phyloP scores from a whole-genome alignment of 495 filamentous ascomycete genomes.

The Amniculicola lignicola region DNA sequence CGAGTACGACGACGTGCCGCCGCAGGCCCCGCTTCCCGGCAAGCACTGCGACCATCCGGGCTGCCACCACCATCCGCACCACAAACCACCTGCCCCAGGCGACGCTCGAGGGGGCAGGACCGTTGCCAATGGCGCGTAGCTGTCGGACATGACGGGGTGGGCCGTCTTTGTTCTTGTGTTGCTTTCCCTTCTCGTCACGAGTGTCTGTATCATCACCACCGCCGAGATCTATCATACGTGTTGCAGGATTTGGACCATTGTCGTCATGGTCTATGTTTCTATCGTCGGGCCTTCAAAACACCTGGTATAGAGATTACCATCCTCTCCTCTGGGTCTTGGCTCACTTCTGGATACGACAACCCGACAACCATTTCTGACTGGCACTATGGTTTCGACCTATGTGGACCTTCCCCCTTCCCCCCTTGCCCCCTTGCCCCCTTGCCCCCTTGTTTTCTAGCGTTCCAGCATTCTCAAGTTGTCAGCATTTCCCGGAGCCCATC shows the following conservation, averaged over 20 bases:
- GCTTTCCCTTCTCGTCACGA: constrained; percentile 14
- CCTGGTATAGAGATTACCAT: no score
- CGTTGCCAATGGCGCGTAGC: constrained; percentile 27
- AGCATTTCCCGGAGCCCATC: no score
- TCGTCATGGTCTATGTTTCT: background rate
- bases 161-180: constrained; percentile 33
- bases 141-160: constrained; percentile 34
- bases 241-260: no score
- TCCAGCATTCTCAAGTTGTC: no score
- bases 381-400: no score
- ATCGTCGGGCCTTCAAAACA: no score
- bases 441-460: no score
- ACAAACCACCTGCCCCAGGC: constrained; percentile 4
- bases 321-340: no score
- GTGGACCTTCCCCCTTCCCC: no score
- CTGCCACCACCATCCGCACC: constrained; percentile 22
- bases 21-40: constrained; percentile 7
- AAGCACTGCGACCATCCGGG: constrained; percentile 17
- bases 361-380: no score
- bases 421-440: no score
- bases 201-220: constrained; percentile 16
- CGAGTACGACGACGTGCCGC: constrained; percentile 24
- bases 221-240: constrained; percentile 4
- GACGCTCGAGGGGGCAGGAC: constrained; percentile 16
- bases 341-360: no score